Conservation (phyloP, 768 basidiomycete genomes). For the Leccinum imitatum region DNA sequence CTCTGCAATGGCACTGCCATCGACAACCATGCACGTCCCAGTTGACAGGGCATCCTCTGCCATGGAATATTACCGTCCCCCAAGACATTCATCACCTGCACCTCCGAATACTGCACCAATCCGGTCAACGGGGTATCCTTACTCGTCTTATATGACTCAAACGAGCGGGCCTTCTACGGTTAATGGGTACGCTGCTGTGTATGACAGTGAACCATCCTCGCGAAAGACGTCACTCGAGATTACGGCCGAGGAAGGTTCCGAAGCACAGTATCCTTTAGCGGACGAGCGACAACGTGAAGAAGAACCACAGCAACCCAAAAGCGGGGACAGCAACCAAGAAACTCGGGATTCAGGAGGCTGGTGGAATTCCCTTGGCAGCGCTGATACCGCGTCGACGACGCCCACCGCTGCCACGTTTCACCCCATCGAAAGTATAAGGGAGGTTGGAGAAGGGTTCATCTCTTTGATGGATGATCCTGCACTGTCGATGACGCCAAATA, state of each 20-base stretch:
- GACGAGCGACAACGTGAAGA: slow-evolving; percentile 10
- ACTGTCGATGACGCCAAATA: slow-evolving; percentile 38
- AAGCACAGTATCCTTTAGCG: slow-evolving; percentile 6
- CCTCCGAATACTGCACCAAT: slow-evolving; percentile 58
- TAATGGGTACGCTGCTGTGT: slow-evolving; percentile 39
- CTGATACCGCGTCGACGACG: slow-evolving; percentile 54
- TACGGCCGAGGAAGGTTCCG: slow-evolving; percentile 26
- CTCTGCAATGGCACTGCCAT: slow-evolving; percentile 63
- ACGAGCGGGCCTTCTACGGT: slow-evolving; percentile 27
- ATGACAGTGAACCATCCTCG: slow-evolving; percentile 32
- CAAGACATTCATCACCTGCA: slow-evolving; percentile 50
- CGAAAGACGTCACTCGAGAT: slow-evolving; percentile 33
- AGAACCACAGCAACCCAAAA: background rate
- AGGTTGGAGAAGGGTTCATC: slow-evolving; percentile 63
- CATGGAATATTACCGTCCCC: slow-evolving; percentile 63
- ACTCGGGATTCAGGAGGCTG: slow-evolving; percentile 47
- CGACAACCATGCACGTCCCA: slow-evolving; percentile 46
- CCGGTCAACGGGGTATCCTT: slow-evolving; percentile 32
- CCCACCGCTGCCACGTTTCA: slow-evolving; percentile 72
- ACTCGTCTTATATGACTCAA: slow-evolving; percentile 31
- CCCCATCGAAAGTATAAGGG: slow-evolving; percentile 45
- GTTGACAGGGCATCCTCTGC: slow-evolving; percentile 78
- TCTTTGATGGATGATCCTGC: slow-evolving; percentile 74
- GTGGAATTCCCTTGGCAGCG: slow-evolving; percentile 58
- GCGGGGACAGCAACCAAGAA: slow-evolving; percentile 33